A percentile compares a stretch with the other conserved stretches of the same genome.
Evolutionary conservation across 2,329 filamentous ascomycete species (phyloP).

Genomic region (Alternaria hordeiaustralica): DNA sequence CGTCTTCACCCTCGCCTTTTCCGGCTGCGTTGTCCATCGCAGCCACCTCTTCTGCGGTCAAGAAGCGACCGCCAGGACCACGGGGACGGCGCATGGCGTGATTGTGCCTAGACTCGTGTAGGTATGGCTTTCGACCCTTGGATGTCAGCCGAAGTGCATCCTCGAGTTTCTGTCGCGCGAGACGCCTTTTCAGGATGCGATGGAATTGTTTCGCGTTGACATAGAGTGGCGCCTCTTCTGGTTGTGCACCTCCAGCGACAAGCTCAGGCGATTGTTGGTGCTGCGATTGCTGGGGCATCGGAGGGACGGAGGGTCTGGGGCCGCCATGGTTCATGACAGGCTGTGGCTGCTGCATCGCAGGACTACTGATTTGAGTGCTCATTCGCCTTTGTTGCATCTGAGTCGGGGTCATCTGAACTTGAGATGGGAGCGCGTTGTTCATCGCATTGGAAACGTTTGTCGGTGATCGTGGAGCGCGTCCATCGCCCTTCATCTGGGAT

Average conservation of each 20-base stretch:
- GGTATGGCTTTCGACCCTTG: constrained; percentile 94
- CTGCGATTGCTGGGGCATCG: constrained; percentile 67
- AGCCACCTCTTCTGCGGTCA: constrained; percentile 95
- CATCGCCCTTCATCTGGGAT: constrained; percentile 70
- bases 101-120: constrained; percentile 97
- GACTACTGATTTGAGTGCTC: constrained; percentile 51
- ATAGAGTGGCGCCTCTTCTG: constrained; percentile 92
- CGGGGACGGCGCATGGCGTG: constrained; percentile 96
- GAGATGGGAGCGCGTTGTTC: constrained; percentile 48
- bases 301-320: constrained; percentile 59
- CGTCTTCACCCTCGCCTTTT: constrained; percentile 37
- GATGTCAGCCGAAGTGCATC: constrained; percentile 90
- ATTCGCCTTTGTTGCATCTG: constrained; percentile 49
- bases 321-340: constrained; percentile 76
- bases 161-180: constrained; percentile 91
- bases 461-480: constrained; percentile 76
- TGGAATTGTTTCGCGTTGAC: constrained; percentile 99
- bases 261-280: constrained; percentile 82
- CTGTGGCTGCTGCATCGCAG: constrained; percentile 70
- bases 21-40: constrained; percentile 69
- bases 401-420: constrained; percentile 49
- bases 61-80: constrained; percentile 91
- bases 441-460: constrained; percentile 70
- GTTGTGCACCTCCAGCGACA: constrained; percentile 64
- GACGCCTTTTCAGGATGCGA: constrained; percentile 90